These are phyloP conservation scores for Ogataea glucozyma DNA, from an alignment of 805 yeast genomes.

Conservation along the genomic window DNA sequence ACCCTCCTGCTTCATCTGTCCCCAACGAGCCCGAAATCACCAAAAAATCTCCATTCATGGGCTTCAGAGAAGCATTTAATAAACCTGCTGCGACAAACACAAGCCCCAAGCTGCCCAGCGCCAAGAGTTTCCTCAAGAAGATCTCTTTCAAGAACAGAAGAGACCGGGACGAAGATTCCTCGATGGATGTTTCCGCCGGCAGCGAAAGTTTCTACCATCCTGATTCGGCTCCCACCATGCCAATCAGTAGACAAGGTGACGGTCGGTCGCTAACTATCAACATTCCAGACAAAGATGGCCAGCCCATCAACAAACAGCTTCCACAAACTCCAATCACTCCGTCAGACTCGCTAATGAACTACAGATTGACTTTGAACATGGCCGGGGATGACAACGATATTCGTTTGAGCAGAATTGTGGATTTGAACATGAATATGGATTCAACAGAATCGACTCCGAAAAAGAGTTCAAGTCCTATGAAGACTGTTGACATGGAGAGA, in stretches of 20 bases:
- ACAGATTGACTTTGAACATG: constrained; percentile 27
- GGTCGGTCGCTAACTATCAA: constrained; percentile 18
- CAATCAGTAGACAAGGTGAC: constrained; percentile 10
- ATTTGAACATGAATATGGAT: constrained; percentile 15
- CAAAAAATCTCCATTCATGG: constrained; percentile 24
- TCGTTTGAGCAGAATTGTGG: constrained; percentile 24
- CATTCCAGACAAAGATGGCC: constrained; percentile 10
- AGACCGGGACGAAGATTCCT: constrained; percentile 10
- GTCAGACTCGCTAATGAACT: constrained; percentile 30
- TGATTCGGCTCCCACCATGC: constrained; percentile 5
- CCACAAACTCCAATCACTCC: constrained; percentile 28
- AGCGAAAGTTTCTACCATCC: constrained; percentile 13
- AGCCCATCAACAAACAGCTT: constrained; percentile 15
- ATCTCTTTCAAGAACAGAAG: constrained; percentile 19
- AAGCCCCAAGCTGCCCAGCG: constrained; percentile 21
- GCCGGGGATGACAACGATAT: constrained; percentile 25
- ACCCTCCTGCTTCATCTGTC: not conserved
- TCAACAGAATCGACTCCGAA: not conserved
- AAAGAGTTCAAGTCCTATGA: constrained; percentile 4
- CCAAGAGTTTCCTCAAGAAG: constrained; percentile 26
- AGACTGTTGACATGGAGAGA: constrained; percentile 3
- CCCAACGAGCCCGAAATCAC: constrained; percentile 3
- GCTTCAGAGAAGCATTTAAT: constrained; percentile 25
- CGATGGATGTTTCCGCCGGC: constrained; percentile 2
- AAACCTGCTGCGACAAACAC: constrained; percentile 19